Evolutionary conservation across 2,329 filamentous ascomycete genomes (phyloP), one percentile per base, ranked within the genome.

Genomic region (Sordariomycetes sp.): DNA sequence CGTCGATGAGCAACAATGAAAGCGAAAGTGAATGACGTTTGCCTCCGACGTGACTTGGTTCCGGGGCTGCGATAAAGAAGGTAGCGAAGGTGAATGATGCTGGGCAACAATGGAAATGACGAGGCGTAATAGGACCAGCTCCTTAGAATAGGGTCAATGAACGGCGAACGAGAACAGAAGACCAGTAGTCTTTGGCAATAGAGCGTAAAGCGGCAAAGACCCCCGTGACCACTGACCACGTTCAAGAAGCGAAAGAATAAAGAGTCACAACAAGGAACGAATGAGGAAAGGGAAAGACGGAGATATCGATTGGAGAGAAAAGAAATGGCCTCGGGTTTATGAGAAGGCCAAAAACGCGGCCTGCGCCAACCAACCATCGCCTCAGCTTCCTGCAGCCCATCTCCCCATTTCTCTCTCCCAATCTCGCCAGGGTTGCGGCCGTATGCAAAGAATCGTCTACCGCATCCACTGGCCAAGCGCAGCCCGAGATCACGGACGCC

Each of bases 281-380:
- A 34, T 22, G 25, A 55, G 61, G 61, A 53, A 35, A 53, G 57
- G 35, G 55, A 36, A 58, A 52, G 12, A 3, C 13, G 34, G 17
- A 50, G n/a, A n/a, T 13, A 50, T 17, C 22, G 51, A 52, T n/a
- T 28, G 15, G 7, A 32, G 45, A 50, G 10, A 24, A 20, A 50
- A 20, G 22, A 50, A 6, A 20, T n/a, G 24, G 13, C 51, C 51
- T 52, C 24, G 13, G 24, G 24, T 25, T 52, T 52, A 52, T 52
- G 51, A 52, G 24, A 28, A 24, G 51, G 12, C 24, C 24, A 52
- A 34, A n/a, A 25, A 52, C 28, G 51, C 51, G 51, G 51, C 24
- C 51, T 32, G 15, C 39, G n/a, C 17, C 39, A 45, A n/a, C 39
- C 39, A 45, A 45, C 39, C 39, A 45, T 45, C 39, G 39, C 39